Conservation (phyloP, 2,329 filamentous ascomycete species). For the Xylariaceae sp. region DNA sequence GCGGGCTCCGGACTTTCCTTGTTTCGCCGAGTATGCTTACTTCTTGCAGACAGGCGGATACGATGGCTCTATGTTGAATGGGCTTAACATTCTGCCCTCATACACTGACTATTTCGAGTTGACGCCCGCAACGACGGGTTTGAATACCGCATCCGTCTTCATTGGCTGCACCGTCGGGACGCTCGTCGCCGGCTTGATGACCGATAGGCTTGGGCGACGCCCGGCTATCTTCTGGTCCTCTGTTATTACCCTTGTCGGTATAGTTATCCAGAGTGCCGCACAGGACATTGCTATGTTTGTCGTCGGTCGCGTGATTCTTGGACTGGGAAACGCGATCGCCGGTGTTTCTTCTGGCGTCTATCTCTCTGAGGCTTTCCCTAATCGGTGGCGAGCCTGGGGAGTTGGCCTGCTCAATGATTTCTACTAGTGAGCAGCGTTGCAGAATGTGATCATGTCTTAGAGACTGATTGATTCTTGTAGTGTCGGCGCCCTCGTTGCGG, state of each 20-base stretch:
- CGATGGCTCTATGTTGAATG: slow-evolving; percentile 58
- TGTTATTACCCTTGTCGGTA: slow-evolving; percentile 46
- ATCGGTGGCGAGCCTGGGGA: slow-evolving; percentile 42
- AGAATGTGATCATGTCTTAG: not conserved
- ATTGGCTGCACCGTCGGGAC: slow-evolving; percentile 53
- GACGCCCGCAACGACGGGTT: slow-evolving; percentile 52
- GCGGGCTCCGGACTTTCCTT: slow-evolving; percentile 8
- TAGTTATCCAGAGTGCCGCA: slow-evolving; percentile 50
- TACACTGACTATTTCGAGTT: slow-evolving; percentile 60
- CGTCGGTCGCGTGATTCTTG: slow-evolving; percentile 49
- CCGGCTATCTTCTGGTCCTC: slow-evolving; percentile 46
- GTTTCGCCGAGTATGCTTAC: not conserved
- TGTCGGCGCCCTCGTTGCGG: slow-evolving; percentile 45
- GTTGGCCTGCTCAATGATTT: slow-evolving; percentile 35
- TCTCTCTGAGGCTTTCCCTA: slow-evolving; percentile 52
- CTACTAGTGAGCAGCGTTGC: slow-evolving; percentile 29
- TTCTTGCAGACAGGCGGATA: slow-evolving; percentile 38
- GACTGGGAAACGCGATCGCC: slow-evolving; percentile 47
- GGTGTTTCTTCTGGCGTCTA: slow-evolving; percentile 50
- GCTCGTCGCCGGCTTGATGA: slow-evolving; percentile 45
- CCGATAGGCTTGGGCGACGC: slow-evolving; percentile 47
- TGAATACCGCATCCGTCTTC: slow-evolving; percentile 59
- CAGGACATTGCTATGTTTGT: slow-evolving; percentile 58
- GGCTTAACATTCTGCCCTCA: slow-evolving; percentile 58
- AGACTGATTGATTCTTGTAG: slow-evolving; percentile 6